Evolutionary conservation across 2,329 filamentous ascomycete genomes (phyloP), one percentile per base, ranked within the genome.

Genomic region (Sporothrix phasma): DNA sequence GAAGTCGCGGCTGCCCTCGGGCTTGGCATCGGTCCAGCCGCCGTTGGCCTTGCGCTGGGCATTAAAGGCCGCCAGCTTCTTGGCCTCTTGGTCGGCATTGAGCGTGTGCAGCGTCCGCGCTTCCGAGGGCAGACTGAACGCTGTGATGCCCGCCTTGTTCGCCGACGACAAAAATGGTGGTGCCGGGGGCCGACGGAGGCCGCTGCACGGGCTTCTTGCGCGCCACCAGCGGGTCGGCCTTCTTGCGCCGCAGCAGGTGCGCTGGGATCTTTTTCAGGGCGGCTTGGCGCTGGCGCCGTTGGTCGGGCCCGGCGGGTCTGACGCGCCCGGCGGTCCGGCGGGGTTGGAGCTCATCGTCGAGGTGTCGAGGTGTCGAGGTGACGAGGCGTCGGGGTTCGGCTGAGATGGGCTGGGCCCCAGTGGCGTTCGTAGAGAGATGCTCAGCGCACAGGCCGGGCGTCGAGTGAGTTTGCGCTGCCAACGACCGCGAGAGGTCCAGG

Each of bases 181-280:
- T 56, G 19, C 10, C 31, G 1, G 64, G 66, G 0, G 59, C 61
- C 71, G 71, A 37, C 68, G 73, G 73, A 0, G 77, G 76, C 60
- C 75, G 72, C 65, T 72, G 72, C 24, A 72, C 66, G 2, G 78
- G 76, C 67, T 80, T 83, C 71, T 87, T 85, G 51, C 84, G 81
- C 61, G 85, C 79, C 61, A 88, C 84, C 22, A 90, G 76, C 34
- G 88, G 88, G 69, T 90, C 85, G 64, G 79, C 77, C 11, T 78
- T 78, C 65, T 80, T 81, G 63, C 81, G 75, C 63, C 76, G 75
- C 59, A 78, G 75, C 68, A 67, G 39, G 19, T 64, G 66, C 11
- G 65, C 64, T 3, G 78, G 74, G 34, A 76, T 75, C 41, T 65
- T 63, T 2, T 58, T 61, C 24, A 76, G 74, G 72, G 68, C 66